Conservation (phyloP, 495 filamentous ascomycete species). For the Hyaloscypha bicolor region DNA sequence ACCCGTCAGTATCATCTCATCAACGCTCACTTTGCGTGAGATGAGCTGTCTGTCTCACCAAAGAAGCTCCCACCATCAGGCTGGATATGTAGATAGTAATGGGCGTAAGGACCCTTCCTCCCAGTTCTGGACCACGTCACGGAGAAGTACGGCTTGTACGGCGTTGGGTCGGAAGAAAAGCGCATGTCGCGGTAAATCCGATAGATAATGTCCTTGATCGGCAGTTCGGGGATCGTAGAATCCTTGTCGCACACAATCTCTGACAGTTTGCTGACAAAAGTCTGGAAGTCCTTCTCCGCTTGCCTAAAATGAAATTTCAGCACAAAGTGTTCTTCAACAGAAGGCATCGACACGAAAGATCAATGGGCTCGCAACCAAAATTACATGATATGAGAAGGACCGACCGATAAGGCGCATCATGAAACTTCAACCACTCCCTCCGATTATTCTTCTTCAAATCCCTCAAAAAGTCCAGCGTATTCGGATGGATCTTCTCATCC, state of each 20-base stretch:
- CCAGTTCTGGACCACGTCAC: conserved; percentile 87
- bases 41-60: conserved; percentile 50
- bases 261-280: conserved; percentile 70
- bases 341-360: too few relatives aligned
- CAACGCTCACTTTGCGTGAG: background rate
- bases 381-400: conserved; percentile 15
- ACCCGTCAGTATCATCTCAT: background rate
- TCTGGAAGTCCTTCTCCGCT: conserved; percentile 76
- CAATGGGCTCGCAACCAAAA: background rate
- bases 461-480: conserved; percentile 76
- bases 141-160: conserved; percentile 86
- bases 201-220: conserved; percentile 80
- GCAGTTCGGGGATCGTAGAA: conserved; percentile 79
- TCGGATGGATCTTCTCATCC: conserved; percentile 73
- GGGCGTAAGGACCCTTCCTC: conserved; percentile 82
- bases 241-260: conserved; percentile 70
- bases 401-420: conserved; percentile 42
- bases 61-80: conserved; percentile 59
- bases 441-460: conserved; percentile 81
- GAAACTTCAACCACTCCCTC: conserved; percentile 73
- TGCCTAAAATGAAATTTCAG: conserved; percentile 75
- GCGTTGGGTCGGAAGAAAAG: conserved; percentile 77
- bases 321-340: conserved; percentile 11
- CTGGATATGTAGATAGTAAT: conserved; percentile 74
- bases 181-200: conserved; percentile 83